phyloP scores from a whole-genome alignment of 2,329 filamentous ascomycete genomes.

The Trichothecium roseum region DNA sequence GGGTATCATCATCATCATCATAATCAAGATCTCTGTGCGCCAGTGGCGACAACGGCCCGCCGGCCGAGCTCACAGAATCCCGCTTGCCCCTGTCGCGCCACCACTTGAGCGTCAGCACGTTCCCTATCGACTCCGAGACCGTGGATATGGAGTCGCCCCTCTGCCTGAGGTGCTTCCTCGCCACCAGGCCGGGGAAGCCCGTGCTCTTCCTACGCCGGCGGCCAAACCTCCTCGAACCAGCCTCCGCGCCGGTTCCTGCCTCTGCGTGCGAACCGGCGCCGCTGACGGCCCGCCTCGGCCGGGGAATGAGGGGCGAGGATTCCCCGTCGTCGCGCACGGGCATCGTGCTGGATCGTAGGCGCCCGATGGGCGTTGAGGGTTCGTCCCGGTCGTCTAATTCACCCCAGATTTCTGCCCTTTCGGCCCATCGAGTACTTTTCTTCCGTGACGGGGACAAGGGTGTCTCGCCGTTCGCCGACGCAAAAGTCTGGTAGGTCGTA shows the following conservation, averaged over 20 bases:
- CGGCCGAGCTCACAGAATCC: slow-evolving; percentile 5
- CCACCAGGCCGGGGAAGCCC: slow-evolving; percentile 51
- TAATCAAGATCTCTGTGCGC: slow-evolving; percentile 12
- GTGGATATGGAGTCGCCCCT: slow-evolving; percentile 18
- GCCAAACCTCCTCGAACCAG: slow-evolving; percentile 17
- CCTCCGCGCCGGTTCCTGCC: slow-evolving; percentile 18
- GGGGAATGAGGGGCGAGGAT: background rate
- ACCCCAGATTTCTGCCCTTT: slow-evolving; percentile 76
- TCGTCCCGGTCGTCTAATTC: slow-evolving; percentile 68
- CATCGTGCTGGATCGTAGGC: slow-evolving; percentile 38
- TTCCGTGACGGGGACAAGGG: slow-evolving; percentile 30
- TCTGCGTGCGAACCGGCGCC: slow-evolving; percentile 16
- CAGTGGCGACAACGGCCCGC: slow-evolving; percentile 2
- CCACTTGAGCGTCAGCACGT: slow-evolving; percentile 46
- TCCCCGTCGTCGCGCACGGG: slow-evolving; percentile 28
- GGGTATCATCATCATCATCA: slow-evolving; percentile 6
- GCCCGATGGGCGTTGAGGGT: slow-evolving; percentile 25
- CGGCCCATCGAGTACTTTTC: slow-evolving; percentile 46
- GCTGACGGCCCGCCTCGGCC: slow-evolving; percentile 19
- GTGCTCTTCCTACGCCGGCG: slow-evolving; percentile 46
- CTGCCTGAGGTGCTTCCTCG: slow-evolving; percentile 31
- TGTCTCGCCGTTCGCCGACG: slow-evolving; percentile 24
- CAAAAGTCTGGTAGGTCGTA: slow-evolving; percentile 37
- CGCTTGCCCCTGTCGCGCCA: slow-evolving; percentile 24
- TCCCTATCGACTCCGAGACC: slow-evolving; percentile 39